A percentile compares a stretch with the other conserved stretches of the same genome.
phyloP scores from a whole-genome alignment of 169 alveolate species.

The Babesia bovis region DNA sequence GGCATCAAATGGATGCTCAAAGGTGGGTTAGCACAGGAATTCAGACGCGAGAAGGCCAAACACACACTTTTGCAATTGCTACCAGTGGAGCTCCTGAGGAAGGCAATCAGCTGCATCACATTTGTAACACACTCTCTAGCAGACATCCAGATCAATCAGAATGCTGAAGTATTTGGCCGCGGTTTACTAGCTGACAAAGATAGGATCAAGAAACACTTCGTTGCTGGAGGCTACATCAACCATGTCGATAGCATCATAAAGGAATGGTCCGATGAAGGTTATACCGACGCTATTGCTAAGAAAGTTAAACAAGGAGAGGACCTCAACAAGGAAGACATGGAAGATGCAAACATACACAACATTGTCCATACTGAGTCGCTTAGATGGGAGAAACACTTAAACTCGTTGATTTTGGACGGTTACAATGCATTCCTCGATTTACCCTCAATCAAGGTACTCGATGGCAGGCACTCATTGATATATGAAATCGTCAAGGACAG shows the following conservation, averaged over 20 bases:
- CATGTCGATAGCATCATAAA: conserved; percentile 38
- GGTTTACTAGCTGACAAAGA: conserved; percentile 15
- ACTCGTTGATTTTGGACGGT: conserved; percentile 61
- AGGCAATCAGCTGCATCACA: conserved; percentile 66
- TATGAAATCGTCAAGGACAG: conserved; percentile 73
- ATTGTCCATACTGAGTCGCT: conserved; percentile 66
- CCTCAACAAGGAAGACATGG: conserved; percentile 45
- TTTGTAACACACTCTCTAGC: conserved; percentile 79
- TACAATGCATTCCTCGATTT: conserved; percentile 68
- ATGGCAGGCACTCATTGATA: conserved; percentile 17
- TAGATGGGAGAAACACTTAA: conserved; percentile 76
- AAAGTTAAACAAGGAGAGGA: conserved; percentile 57
- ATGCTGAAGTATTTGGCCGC: conserved; percentile 57
- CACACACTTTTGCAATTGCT: conserved; percentile 66
- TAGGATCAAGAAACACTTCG: conserved; percentile 21
- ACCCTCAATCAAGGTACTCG: conserved; percentile 50
- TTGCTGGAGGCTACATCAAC: conserved; percentile 46
- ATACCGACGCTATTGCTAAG: conserved; percentile 43
- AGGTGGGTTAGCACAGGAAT: conserved; percentile 67
- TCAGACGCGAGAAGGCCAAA: conserved; percentile 66
- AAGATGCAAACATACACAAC: conserved; percentile 55
- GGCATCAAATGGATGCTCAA: conserved; percentile 66
- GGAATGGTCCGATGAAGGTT: conserved; percentile 67
- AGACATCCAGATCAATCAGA: conserved; percentile 67
- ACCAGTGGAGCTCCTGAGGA: conserved; percentile 64